Conservation (phyloP, 2,329 filamentous ascomycete species). For the Pestalotiopsis sp. region DNA sequence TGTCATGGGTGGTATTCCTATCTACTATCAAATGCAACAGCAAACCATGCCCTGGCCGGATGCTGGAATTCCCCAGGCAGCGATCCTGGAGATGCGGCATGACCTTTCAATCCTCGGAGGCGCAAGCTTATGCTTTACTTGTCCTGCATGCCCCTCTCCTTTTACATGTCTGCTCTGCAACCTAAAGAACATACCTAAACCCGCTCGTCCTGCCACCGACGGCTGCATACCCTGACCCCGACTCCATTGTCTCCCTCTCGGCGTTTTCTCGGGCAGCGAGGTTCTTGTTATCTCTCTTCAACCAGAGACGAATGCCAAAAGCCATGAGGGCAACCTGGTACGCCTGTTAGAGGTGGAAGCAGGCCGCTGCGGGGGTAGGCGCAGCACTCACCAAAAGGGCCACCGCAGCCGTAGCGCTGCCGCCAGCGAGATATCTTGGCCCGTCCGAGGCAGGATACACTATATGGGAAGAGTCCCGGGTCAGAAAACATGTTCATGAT, state of each 20-base stretch:
- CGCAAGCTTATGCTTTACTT: not conserved
- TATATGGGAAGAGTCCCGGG: not conserved
- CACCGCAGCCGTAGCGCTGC: constrained; percentile 63
- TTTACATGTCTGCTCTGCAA: not conserved
- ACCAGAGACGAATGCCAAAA: constrained; percentile 51
- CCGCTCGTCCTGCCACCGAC: constrained; percentile 23
- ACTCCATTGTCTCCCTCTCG: constrained; percentile 15
- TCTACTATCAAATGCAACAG: too few species aligned
- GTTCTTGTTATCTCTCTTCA: constrained; percentile 63
- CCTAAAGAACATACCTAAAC: constrained; percentile 34
- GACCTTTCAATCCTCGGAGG: too few species aligned
- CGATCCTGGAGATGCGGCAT: too few species aligned
- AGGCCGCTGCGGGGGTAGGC: too few species aligned
- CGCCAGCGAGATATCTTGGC: constrained; percentile 52
- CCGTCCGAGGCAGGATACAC: constrained; percentile 45
- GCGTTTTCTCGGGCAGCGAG: constrained; percentile 44
- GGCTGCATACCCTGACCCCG: not conserved
- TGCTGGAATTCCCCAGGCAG: too few species aligned
- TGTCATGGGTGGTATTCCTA: too few species aligned
- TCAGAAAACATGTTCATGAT: not conserved
- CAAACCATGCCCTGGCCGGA: too few species aligned
- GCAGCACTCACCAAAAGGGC: constrained; percentile 36
- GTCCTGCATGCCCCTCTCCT: not conserved
- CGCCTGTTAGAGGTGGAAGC: not conserved
- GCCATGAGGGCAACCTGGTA: constrained; percentile 52